These are phyloP conservation scores for Chamaecyparis obtusa DNA, from an alignment of 75 land plant genomes.

Conservation along the genomic window DNA sequence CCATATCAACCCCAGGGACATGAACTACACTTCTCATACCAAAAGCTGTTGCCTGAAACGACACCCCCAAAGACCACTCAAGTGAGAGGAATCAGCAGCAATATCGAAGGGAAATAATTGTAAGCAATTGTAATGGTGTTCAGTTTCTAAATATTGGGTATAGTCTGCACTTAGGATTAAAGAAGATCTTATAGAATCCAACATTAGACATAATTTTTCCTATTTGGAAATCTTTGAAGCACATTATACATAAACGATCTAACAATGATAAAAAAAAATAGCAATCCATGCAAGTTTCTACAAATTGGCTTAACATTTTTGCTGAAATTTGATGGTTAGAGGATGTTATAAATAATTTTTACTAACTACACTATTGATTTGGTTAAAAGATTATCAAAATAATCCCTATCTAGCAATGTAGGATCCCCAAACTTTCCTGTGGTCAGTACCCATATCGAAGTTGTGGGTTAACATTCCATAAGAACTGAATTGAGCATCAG, in stretches of 20 bases:
- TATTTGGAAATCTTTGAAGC: neutral
- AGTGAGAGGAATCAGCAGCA: neutral
- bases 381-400: neutral
- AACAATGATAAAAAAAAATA: neutral
- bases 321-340: neutral
- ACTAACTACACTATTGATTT: neutral
- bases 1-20: conserved; percentile 59
- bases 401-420: neutral
- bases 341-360: neutral
- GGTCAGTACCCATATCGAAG: neutral
- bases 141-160: neutral
- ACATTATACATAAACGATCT: neutral
- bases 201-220: neutral
- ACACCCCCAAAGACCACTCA: neutral
- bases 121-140: neutral
- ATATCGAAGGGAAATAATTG: neutral
- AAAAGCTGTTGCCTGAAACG: conserved; percentile 85
- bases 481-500: neutral
- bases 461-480: neutral
- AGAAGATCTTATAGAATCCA: neutral
- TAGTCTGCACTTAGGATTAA: neutral
- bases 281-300: neutral
- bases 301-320: neutral
- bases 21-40: conserved; percentile 85
- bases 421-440: neutral